Conservation (phyloP, 441 rosid genomes). For the Brassica hybrid region DNA sequence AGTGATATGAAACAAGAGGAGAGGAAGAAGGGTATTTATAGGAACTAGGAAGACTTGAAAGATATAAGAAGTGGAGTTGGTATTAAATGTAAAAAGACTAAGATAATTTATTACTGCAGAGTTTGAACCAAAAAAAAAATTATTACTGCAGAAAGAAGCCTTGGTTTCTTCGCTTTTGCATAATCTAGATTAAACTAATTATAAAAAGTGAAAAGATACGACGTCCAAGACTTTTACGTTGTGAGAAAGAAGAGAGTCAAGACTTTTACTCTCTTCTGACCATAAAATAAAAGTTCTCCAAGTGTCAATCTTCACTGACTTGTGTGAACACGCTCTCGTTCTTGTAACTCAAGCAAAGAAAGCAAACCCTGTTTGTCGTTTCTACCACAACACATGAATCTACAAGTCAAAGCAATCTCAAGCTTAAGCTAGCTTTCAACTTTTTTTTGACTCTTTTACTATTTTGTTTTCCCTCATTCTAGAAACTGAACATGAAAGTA, state of each 20-base stretch:
- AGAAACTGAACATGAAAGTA: conserved; percentile 25
- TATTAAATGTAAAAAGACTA: conserved; percentile 28
- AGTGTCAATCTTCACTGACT: conserved; percentile 14
- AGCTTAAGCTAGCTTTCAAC: conserved; percentile 31
- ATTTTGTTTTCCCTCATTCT: conserved; percentile 15
- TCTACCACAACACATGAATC: conserved; percentile 32
- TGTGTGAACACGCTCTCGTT: conserved; percentile 12
- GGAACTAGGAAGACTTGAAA: conserved; percentile 16
- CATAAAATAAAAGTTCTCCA: neutral
- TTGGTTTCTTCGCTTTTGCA: too few relatives aligned
- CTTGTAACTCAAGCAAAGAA: conserved; percentile 32
- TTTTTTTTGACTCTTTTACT: conserved; percentile 26
- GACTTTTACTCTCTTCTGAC: conserved; percentile 9
- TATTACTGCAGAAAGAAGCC: neutral
- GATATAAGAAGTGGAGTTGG: conserved; percentile 59
- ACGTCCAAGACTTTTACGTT: conserved; percentile 19
- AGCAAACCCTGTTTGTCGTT: conserved; percentile 13
- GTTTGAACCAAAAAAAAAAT: neutral
- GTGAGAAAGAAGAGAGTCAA: conserved; percentile 32
- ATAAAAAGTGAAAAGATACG: too few relatives aligned
- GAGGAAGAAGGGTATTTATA: conserved; percentile 40
- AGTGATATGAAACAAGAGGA: conserved; percentile 31
- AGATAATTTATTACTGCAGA: neutral
- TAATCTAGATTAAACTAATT: neutral
- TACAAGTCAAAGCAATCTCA: conserved; percentile 33